Conservation (phyloP, 495 filamentous ascomycete species). For the Neurospora intermedia region DNA sequence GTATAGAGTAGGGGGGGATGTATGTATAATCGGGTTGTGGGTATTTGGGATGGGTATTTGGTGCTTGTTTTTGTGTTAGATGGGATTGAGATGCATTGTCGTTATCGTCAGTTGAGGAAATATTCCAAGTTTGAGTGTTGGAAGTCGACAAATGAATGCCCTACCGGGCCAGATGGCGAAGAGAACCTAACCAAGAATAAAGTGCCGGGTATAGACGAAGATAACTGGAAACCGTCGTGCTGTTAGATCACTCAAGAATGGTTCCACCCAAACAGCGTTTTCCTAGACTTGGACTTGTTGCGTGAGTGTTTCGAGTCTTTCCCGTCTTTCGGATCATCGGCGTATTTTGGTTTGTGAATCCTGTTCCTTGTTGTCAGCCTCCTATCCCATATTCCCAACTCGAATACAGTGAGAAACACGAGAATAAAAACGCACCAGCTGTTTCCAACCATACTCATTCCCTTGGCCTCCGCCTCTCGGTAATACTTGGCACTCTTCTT, state of each 20-base stretch:
- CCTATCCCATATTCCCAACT: not conserved
- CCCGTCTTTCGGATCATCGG: slow-evolving; percentile 42
- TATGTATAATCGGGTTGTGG: not conserved
- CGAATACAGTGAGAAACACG: not conserved
- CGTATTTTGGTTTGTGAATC: slow-evolving; percentile 92
- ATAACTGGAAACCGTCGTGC: not conserved
- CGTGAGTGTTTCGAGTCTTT: slow-evolving; percentile 24
- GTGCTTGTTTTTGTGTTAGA: not conserved
- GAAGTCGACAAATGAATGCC: not conserved
- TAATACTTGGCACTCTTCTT: slow-evolving; percentile 91
- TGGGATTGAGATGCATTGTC: not conserved
- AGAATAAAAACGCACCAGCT: slow-evolving; percentile 65
- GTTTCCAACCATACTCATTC: slow-evolving; percentile 95
- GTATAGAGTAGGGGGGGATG: not conserved
- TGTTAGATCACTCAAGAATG: not conserved
- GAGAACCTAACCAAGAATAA: not conserved
- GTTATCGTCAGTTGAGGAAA: not conserved
- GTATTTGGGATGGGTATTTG: not conserved
- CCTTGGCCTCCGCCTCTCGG: slow-evolving; percentile 78
- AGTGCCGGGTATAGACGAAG: not conserved
- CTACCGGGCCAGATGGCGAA: not conserved
- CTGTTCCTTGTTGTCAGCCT: slow-evolving; percentile 30
- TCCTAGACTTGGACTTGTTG: slow-evolving; percentile 36
- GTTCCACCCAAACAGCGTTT: slow-evolving; percentile 31
- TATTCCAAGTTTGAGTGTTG: not conserved